Conservation (phyloP, 2,329 filamentous ascomycete genomes). For the Colletotrichum lentis region DNA sequence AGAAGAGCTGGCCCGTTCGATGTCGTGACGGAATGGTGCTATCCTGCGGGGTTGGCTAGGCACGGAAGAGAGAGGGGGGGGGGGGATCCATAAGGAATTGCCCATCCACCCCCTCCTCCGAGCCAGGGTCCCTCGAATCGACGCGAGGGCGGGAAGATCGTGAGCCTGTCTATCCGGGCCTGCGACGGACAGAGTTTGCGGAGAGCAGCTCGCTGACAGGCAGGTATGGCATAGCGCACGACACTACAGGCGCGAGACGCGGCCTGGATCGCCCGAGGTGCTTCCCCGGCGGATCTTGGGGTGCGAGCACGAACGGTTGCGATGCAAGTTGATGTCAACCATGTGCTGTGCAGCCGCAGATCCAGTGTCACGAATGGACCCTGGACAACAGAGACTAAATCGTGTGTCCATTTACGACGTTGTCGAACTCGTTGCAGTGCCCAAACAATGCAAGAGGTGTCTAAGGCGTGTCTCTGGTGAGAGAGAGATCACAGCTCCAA, state of each 20-base stretch:
- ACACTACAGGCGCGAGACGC: conserved; percentile 33
- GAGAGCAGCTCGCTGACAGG: conserved; percentile 34
- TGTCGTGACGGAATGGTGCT: conserved; percentile 35
- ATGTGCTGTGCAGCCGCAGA: conserved; percentile 23
- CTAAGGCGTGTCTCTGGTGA: neutral
- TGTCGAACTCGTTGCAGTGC: neutral
- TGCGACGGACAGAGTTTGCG: conserved; percentile 37
- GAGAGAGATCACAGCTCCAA: conserved; percentile 15
- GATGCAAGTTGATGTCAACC: conserved; percentile 34
- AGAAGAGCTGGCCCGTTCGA: conserved; percentile 36
- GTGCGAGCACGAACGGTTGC: conserved; percentile 31
- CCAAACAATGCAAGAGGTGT: neutral
- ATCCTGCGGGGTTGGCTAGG: conserved; percentile 33
- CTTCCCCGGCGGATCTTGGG: conserved; percentile 38
- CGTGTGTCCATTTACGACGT: neutral
- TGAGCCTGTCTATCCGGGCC: conserved; percentile 31
- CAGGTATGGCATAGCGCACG: conserved; percentile 32
- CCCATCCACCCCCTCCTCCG: conserved; percentile 29
- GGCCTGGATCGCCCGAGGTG: conserved; percentile 36
- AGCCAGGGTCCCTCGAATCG: conserved; percentile 29
- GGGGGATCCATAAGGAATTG: conserved; percentile 8
- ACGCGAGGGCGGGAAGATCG: conserved; percentile 37
- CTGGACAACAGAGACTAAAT: neutral
- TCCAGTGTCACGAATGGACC: conserved; percentile 10
- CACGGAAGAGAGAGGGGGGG: conserved; percentile 11